Evolutionary conservation across 78 protist species (phyloP).

Genomic region (Dictyostelium brefeldianum): DNA sequence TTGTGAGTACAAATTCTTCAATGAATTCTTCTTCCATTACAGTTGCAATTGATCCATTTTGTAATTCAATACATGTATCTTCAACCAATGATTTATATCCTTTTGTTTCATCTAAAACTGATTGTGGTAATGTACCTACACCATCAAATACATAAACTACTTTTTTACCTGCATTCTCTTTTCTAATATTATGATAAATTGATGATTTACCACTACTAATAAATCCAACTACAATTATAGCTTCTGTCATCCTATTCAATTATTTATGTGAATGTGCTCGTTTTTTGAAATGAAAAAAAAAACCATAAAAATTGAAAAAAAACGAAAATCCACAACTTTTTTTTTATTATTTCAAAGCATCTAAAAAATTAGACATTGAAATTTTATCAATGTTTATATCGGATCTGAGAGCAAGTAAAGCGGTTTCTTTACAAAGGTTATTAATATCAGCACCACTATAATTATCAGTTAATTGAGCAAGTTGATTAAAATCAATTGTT

Average conservation of each 20-base stretch:
- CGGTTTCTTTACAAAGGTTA: slow-evolving; percentile 89
- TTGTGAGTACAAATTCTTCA: neutral
- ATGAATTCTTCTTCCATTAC: neutral
- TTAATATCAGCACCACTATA: slow-evolving; percentile 88
- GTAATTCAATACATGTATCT: neutral
- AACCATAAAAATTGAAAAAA: neutral
- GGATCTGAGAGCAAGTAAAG: slow-evolving; percentile 76
- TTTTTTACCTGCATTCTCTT: neutral
- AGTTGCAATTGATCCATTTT: neutral
- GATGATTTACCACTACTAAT: slow-evolving; percentile 39
- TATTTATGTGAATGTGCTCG: neutral
- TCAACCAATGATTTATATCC: neutral
- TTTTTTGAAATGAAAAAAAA: neutral
- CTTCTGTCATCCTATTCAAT: neutral
- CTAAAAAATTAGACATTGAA: neutral
- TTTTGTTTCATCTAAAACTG: neutral
- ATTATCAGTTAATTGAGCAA: slow-evolving; percentile 24
- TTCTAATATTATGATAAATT: slow-evolving; percentile 18
- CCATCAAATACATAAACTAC: slow-evolving; percentile 33
- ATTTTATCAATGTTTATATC: slow-evolving; percentile 13
- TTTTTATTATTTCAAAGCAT: slow-evolving; percentile 1
- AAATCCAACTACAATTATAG: slow-evolving; percentile 46
- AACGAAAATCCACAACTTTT: neutral
- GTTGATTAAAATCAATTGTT: neutral
- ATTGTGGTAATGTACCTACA: slow-evolving; percentile 35